A percentile compares a stretch with the other conserved stretches of the same genome.
These are phyloP conservation scores for Anaeramoeba flamelloides DNA, from an alignment of 78 protist genomes.

Conservation along the genomic window DNA sequence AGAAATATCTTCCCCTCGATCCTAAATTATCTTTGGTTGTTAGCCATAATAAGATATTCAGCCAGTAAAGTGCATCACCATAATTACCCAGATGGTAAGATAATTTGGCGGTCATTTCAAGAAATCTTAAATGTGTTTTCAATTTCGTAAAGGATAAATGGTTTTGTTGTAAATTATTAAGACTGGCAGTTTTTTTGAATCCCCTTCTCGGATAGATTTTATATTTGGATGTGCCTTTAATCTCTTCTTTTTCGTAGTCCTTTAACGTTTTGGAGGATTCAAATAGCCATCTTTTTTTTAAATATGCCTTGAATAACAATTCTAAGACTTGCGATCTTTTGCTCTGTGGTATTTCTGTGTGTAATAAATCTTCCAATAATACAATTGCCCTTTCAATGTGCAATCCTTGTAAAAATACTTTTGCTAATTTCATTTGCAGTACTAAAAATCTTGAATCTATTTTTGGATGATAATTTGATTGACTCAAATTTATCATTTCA, in stretches of 20 bases:
- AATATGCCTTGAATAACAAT: not conserved
- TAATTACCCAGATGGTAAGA: not conserved
- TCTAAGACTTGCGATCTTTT: not conserved
- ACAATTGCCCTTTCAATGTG: not conserved
- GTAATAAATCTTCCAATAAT: not conserved
- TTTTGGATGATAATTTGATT: no score
- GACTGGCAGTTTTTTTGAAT: no score
- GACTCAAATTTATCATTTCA: no score
- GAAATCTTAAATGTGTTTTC: not conserved
- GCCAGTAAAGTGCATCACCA: not conserved
- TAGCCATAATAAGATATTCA: not conserved
- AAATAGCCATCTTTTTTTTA: not conserved
- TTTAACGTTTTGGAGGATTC: not conserved
- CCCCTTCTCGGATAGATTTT: not conserved
- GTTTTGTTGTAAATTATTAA: no score
- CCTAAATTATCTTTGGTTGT: not conserved
- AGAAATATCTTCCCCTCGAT: not conserved
- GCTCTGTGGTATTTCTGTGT: not conserved
- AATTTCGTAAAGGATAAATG: no score
- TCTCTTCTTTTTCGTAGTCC: not conserved
- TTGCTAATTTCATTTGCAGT: not conserved
- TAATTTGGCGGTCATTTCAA: not conserved
- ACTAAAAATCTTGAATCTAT: not conserved
- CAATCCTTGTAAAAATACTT: not conserved
- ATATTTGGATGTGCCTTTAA: not conserved